Conservation (phyloP, 352 stramenopile genomes). For the Globisporangium recalcitrans region DNA sequence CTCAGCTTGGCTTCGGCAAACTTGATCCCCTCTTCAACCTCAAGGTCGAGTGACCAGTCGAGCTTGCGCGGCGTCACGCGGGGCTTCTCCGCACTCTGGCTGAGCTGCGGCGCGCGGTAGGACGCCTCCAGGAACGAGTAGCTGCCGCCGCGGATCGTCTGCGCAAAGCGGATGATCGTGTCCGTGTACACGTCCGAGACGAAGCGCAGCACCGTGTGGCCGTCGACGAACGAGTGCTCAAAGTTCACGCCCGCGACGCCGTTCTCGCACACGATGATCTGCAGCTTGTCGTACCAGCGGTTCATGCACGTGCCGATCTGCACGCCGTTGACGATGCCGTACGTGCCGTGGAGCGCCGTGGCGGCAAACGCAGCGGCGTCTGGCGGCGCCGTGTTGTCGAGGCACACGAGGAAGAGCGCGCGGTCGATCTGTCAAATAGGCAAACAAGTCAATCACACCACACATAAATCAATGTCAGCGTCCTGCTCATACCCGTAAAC, state of each 20-base stretch:
- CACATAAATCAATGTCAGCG: background rate
- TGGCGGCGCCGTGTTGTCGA: conserved; percentile 89
- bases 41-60: conserved; percentile 80
- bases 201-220: conserved; percentile 92
- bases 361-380: conserved; percentile 68
- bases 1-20: conserved; percentile 91
- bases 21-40: conserved; percentile 88
- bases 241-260: conserved; percentile 95
- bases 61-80: conserved; percentile 87
- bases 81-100: conserved; percentile 31
- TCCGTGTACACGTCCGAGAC: conserved; percentile 89
- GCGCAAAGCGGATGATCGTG: conserved; percentile 90
- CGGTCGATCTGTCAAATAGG: conserved; percentile 75
- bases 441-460: background rate
- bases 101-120: conserved; percentile 64
- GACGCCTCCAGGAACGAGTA: conserved; percentile 73
- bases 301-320: conserved; percentile 93
- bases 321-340: conserved; percentile 72
- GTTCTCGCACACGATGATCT: conserved; percentile 94
- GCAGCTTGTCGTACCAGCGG: conserved; percentile 97
- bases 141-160: conserved; percentile 87
- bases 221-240: conserved; percentile 96
- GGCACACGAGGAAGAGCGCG: conserved; percentile 92
- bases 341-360: conserved; percentile 91
- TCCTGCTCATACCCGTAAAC: background rate